phyloP scores from a whole-genome alignment of 371 early-diverging fungal species.

The Mucor velutinosus region DNA sequence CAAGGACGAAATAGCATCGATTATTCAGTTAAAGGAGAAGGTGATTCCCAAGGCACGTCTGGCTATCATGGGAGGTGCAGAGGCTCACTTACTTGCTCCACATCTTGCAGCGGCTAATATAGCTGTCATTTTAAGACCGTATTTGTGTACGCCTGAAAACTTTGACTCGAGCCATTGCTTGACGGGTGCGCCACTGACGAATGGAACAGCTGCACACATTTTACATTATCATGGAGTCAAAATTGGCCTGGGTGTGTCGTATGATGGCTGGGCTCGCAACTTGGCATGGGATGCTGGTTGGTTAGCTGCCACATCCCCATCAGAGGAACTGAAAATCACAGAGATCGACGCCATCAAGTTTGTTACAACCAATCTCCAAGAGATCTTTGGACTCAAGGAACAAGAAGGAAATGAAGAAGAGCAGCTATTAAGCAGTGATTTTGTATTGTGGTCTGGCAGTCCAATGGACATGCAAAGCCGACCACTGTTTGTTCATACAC shows the following conservation, averaged over 20 bases:
- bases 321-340: constrained; percentile 34
- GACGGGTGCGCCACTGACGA: constrained; percentile 60
- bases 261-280: constrained; percentile 63
- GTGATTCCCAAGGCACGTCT: constrained; percentile 39
- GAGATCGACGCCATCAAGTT: constrained; percentile 74
- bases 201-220: constrained; percentile 62
- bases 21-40: constrained; percentile 61
- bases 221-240: constrained; percentile 67
- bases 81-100: constrained; percentile 69
- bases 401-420: not conserved
- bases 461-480: constrained; percentile 59
- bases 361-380: constrained; percentile 70
- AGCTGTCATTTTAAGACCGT: constrained; percentile 69
- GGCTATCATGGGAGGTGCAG: constrained; percentile 68
- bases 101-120: constrained; percentile 60
- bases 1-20: constrained; percentile 73
- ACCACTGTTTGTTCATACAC: constrained; percentile 36
- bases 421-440: constrained; percentile 17
- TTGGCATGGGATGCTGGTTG: constrained; percentile 82
- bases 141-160: constrained; percentile 64
- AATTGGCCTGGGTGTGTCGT: constrained; percentile 60
- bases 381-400: constrained; percentile 57
- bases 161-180: constrained; percentile 72
- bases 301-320: constrained; percentile 52
- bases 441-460: constrained; percentile 57